phyloP scores from a whole-genome alignment of 768 basidiomycete species.

The Rhodotorula graminis region DNA sequence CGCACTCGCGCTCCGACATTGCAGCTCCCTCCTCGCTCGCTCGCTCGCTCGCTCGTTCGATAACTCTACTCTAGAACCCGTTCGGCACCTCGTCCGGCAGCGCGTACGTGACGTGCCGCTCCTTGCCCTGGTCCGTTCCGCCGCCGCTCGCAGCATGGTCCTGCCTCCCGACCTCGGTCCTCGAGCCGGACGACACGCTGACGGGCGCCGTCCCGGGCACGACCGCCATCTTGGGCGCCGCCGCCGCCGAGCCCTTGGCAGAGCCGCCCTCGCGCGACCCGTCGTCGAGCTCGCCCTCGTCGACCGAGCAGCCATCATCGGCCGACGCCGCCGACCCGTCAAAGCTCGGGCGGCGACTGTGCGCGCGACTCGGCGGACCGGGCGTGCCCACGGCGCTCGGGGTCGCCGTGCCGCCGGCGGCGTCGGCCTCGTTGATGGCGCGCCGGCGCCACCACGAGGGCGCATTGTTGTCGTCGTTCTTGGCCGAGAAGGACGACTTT shows the following conservation, averaged over 20 bases:
- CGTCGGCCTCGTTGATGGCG: neutral
- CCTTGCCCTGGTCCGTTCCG: neutral
- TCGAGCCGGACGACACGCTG: neutral
- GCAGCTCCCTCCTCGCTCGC: no score
- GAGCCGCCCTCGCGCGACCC: neutral
- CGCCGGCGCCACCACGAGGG: neutral
- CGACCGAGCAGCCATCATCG: no score
- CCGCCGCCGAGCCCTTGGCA: no score
- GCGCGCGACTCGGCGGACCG: neutral
- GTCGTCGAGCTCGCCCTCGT: neutral
- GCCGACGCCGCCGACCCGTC: neutral
- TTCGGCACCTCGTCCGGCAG: neutral
- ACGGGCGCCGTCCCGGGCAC: neutral
- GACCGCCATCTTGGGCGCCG: neutral
- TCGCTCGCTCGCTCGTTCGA: no score
- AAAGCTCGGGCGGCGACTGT: neutral
- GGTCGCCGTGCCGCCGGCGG: neutral
- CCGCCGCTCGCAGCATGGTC: neutral
- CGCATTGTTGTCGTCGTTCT: neutral
- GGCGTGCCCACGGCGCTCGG: no score
- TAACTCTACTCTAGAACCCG: no score
- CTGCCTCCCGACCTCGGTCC: neutral
- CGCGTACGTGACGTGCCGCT: neutral
- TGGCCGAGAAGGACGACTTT: constrained; percentile 4
- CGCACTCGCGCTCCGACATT: no score